phyloP scores from a whole-genome alignment of 78 protist species.

The Chrysochromulina parva region DNA sequence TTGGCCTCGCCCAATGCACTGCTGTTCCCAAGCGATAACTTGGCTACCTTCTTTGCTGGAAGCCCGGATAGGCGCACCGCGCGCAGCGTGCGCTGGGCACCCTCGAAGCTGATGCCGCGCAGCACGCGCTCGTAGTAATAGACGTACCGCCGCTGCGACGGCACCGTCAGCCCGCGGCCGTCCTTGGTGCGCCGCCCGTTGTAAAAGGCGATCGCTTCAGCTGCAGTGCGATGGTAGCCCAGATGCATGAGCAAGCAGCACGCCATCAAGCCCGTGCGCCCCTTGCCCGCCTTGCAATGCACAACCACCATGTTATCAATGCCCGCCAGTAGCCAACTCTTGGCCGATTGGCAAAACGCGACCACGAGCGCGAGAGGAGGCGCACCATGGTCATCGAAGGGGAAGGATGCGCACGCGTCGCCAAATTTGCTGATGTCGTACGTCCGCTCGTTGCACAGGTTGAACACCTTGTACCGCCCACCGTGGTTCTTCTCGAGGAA shows the following conservation, averaged over 20 bases:
- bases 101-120: neutral
- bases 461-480: slow-evolving; percentile 55
- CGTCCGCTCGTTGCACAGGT: slow-evolving; percentile 58
- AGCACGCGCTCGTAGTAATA: neutral
- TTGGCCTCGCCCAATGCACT: too few species aligned
- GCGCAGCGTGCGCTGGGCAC: too few species aligned
- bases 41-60: too few species aligned
- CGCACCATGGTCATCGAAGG: slow-evolving; percentile 57
- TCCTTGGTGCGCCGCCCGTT: neutral
- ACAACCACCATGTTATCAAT: slow-evolving; percentile 77
- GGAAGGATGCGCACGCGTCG: neutral
- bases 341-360: slow-evolving; percentile 1
- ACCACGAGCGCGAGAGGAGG: slow-evolving; percentile 21
- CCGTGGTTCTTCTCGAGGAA: slow-evolving; percentile 56
- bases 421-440: slow-evolving; percentile 38
- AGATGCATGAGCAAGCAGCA: neutral
- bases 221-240: neutral
- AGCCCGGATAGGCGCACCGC: too few species aligned
- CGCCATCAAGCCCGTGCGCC: slow-evolving; percentile 64
- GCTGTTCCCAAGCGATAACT: too few species aligned
- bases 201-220: neutral
- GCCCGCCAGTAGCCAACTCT: slow-evolving; percentile 62
- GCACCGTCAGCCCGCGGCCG: neutral
- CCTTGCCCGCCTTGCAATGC: slow-evolving; percentile 86
- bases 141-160: neutral